phyloP scores from a whole-genome alignment of 768 basidiomycete genomes.

The Suillus subluteus region DNA sequence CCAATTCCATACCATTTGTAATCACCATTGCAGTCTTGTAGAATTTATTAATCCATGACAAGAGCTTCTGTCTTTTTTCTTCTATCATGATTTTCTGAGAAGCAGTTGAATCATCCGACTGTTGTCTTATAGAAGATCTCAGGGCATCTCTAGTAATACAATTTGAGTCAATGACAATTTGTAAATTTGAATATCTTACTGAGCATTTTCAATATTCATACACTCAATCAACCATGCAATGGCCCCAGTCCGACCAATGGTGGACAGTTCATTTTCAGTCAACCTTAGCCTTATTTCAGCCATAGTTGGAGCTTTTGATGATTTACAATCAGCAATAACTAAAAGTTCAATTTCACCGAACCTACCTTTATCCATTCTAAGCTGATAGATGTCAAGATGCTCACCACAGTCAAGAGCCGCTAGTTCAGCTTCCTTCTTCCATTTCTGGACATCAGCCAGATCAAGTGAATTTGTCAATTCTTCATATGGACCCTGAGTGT shows the following conservation, averaged over 20 bases:
- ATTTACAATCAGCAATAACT: not conserved
- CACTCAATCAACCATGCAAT: too few relatives aligned
- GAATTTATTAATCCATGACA: conserved; percentile 2
- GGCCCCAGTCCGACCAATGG: too few relatives aligned
- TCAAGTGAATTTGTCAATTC: too few relatives aligned
- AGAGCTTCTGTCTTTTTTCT: conserved; percentile 5
- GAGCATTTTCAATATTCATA: too few relatives aligned
- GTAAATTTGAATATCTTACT: too few relatives aligned
- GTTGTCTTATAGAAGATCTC: not conserved
- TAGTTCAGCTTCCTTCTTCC: too few relatives aligned
- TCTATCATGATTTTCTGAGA: conserved; percentile 5
- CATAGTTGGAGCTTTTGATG: conserved; percentile 8
- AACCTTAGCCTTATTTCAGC: conserved; percentile 7
- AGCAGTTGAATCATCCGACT: not conserved
- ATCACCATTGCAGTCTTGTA: not conserved
- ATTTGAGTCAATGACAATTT: not conserved
- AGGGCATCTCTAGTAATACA: conserved; percentile 10
- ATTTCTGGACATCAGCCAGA: too few relatives aligned
- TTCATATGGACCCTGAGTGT: too few relatives aligned
- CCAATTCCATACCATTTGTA: not conserved
- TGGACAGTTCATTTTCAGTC: conserved; percentile 13
- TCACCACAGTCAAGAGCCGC: not conserved
- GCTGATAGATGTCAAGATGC: conserved; percentile 9
- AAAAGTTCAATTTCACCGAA: not conserved
- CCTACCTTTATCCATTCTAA: conserved; percentile 12